These are phyloP conservation scores for Termitomyces sp. DNA, from an alignment of 768 basidiomycete species.

Conservation along the genomic window DNA sequence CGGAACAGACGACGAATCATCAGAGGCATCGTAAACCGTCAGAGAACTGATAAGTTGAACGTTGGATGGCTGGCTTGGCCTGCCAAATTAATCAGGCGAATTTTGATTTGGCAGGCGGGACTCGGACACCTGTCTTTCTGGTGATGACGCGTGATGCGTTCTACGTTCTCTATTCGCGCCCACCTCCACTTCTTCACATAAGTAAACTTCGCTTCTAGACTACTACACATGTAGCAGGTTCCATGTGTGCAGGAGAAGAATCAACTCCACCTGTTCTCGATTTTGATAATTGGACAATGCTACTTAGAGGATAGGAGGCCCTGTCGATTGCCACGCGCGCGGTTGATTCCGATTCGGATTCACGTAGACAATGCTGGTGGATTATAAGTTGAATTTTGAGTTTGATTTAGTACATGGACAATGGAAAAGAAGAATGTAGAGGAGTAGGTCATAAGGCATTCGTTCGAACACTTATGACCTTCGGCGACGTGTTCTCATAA, in stretches of 20 bases:
- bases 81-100: background rate
- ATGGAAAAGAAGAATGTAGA: background rate
- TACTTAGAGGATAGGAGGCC: background rate
- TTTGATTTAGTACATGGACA: background rate
- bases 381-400: background rate
- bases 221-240: background rate
- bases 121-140: slow-evolving; percentile 1
- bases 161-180: background rate
- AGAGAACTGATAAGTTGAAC: background rate
- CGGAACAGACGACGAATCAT: background rate
- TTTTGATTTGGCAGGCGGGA: slow-evolving; percentile 1
- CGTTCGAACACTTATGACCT: background rate
- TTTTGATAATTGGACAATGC: background rate
- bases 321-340: background rate
- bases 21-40: background rate
- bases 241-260: background rate
- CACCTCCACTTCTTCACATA: background rate
- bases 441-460: background rate
- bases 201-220: background rate
- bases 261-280: background rate
- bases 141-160: background rate
- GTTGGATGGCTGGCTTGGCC: background rate
- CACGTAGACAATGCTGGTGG: background rate
- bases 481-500: background rate
- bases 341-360: background rate